phyloP scores from a whole-genome alignment of 257 asterid genomes.

The Solanum infundibuliforme region DNA sequence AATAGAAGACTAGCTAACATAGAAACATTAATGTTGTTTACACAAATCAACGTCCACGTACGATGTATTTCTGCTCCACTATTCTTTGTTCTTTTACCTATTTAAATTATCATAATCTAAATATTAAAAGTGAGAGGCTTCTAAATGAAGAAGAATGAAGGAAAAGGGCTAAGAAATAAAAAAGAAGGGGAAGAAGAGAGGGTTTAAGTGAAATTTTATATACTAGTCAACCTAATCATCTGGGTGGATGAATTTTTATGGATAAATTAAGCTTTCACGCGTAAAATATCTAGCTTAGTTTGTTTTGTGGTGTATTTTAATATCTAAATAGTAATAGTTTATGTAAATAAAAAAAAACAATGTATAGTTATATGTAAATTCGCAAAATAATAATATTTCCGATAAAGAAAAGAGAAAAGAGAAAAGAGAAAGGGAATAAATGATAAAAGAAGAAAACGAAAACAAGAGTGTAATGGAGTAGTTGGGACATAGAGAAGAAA shows the following conservation, averaged over 20 bases:
- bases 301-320: neutral
- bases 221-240: neutral
- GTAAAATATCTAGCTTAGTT: neutral
- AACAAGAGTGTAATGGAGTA: neutral
- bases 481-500: conserved; percentile 13
- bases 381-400: too few relatives aligned
- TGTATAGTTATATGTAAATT: too few relatives aligned
- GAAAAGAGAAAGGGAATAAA: neutral
- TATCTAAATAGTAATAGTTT: neutral
- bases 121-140: neutral
- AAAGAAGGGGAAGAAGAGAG: neutral
- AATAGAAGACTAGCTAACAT: neutral
- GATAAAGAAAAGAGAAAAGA: neutral
- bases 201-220: neutral
- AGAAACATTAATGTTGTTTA: neutral
- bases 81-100: neutral
- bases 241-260: neutral
- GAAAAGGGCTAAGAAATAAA: neutral
- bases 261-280: neutral
- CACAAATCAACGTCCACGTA: neutral
- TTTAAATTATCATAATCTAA: neutral
- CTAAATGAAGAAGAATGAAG: neutral
- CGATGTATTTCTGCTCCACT: neutral
- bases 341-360: too few relatives aligned
- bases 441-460: neutral